Evolutionary conservation across 2,329 filamentous ascomycete species (phyloP), one percentile per base, ranked within the genome.

Genomic region (Paecilomyces dactylethromorphus): DNA sequence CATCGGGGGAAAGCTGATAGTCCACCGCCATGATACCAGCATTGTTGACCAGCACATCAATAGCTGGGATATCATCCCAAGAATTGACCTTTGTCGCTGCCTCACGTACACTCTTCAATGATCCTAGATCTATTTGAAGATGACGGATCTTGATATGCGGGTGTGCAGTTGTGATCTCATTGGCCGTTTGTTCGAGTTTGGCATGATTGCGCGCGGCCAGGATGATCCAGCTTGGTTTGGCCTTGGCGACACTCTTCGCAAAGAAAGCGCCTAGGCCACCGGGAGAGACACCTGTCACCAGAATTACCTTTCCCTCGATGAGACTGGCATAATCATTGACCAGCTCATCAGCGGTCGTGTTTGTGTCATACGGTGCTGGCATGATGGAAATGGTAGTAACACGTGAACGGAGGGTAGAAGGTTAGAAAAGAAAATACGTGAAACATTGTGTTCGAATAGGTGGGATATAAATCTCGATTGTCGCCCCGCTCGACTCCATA

Each of bases 41-140:
- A 59, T 76, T 79, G 65, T 78, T 76, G 58, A 80, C 70, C 2
- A 79, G 62, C 1, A 79, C 66, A 61, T 78, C 74, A 50, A 79
- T 71, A 0, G 62, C 59, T 15, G 67, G 64, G 26, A 71, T 59
- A 50, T 70, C 65, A 4, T 59, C 58, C 22, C 66, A 68, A 15
- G 53, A 57, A 45, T 69, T 66, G 49, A 78, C 65, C 54, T 67
- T 59, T 1, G 59, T 57, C 3, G 73, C 73, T 1, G 75, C 71
- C n/a, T 65, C 59, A 0, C 70, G 70, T 1, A 76, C 65, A 3
- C 65, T 68, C 0, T 57, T 50, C 31, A 71, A 64, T 1, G 68
- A 76, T 11, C 62, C 63, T 12, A 78, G 64, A 58, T 78, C 72
- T 4, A 78, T 51, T 35, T 69, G 49, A 3, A 76, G 58, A 3